Percentiles rank a stretch among this genome's conserved stretches.
Evolutionary conservation across 345 rosid genomes (phyloP).

Genomic region (Hibiscus tridactylites): DNA sequence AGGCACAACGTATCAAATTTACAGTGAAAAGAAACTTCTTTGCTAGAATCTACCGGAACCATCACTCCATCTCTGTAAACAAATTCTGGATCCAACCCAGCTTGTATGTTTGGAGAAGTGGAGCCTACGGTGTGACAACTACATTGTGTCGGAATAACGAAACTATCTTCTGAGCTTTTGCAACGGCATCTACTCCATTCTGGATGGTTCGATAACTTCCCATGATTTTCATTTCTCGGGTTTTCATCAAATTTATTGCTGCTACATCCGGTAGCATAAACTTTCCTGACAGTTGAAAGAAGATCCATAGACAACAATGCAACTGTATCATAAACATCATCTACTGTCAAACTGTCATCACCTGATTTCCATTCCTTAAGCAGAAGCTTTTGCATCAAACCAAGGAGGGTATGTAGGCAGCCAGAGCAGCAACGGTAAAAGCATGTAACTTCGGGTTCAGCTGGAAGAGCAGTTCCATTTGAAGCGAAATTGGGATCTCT

Average conservation of each 20-base stretch:
- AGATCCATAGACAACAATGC: constrained; percentile 62
- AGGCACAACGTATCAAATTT: constrained; percentile 65
- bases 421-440: constrained; percentile 56
- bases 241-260: constrained; percentile 22
- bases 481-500: constrained; percentile 8
- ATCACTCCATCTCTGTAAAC: constrained; percentile 66
- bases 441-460: constrained; percentile 37
- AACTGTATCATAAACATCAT: constrained; percentile 62
- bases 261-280: constrained; percentile 22
- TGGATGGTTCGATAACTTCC: constrained; percentile 4
- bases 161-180: constrained; percentile 27
- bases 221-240: constrained; percentile 18
- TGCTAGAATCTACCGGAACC: constrained; percentile 35
- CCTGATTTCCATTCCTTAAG: constrained; percentile 31
- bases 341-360: constrained; percentile 33
- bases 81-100: constrained; percentile 33
- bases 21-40: constrained; percentile 52
- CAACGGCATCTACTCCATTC: constrained; percentile 32
- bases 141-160: constrained; percentile 38
- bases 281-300: constrained; percentile 48
- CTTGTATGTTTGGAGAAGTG: constrained; percentile 13
- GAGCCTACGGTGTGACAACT: constrained; percentile 41
- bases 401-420: constrained; percentile 46
- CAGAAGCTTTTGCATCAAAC: constrained; percentile 43
- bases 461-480: constrained; percentile 15